A percentile compares a stretch with the other conserved stretches of the same genome.
Conservation (phyloP, 78 protist species). For the Guillardia theta region DNA sequence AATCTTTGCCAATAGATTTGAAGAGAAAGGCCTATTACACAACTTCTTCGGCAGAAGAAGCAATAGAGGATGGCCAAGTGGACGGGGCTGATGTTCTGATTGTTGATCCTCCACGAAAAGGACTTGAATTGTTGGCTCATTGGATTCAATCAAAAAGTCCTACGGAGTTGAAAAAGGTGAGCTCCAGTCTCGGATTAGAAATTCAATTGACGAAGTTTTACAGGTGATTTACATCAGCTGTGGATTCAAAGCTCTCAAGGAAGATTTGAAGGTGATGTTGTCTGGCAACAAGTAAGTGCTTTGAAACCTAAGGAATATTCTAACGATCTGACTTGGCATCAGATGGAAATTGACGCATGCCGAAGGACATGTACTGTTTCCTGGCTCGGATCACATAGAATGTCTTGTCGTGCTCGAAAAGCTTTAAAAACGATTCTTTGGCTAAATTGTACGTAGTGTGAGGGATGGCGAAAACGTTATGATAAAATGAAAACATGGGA, state of each 20-base stretch:
- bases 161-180: no score
- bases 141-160: no score
- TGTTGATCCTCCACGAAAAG: not conserved
- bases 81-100: not conserved
- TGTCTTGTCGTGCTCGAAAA: not conserved
- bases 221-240: not conserved
- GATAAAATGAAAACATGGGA: no score
- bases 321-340: not conserved
- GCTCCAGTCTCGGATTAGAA: not conserved
- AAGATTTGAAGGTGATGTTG: not conserved
- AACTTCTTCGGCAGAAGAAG: not conserved
- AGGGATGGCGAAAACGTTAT: no score
- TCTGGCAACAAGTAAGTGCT: not conserved
- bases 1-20: not conserved
- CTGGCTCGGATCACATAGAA: not conserved
- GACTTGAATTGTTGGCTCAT: not conserved
- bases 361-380: not conserved
- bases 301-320: not conserved
- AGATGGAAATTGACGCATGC: not conserved
- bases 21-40: not conserved
- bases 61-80: not conserved
- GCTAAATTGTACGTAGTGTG: no score
- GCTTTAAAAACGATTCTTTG: no score
- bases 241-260: not conserved
- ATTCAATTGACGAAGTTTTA: not conserved